Conservation (phyloP, 306 rosid species). For the Casuarina glauca region DNA sequence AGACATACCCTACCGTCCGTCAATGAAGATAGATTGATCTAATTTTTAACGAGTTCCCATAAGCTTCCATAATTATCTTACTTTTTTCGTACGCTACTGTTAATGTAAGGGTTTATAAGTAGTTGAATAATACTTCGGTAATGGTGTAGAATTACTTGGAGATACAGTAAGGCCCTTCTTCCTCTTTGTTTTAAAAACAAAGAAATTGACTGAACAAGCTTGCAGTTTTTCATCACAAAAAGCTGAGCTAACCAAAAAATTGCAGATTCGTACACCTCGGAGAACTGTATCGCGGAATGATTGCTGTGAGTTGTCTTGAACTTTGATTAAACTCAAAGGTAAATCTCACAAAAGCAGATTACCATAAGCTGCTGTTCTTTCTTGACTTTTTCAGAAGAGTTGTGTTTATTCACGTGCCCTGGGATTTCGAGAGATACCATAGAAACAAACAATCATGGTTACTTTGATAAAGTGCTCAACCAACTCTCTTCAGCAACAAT, state of each 20-base stretch:
- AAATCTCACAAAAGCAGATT: conserved; percentile 34
- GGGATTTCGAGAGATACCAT: conserved; percentile 40
- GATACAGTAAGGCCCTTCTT: no score
- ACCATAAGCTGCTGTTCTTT: conserved; percentile 24
- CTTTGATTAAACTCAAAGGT: conserved; percentile 39
- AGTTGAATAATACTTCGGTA: no score
- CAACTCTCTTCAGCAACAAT: conserved; percentile 23
- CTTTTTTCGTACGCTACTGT: no score
- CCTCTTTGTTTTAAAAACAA: no score
- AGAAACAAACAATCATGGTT: conserved; percentile 33
- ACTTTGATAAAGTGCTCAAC: conserved; percentile 25
- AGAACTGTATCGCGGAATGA: conserved; percentile 29
- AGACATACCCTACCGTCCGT: no score
- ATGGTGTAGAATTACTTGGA: no score
- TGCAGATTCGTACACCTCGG: conserved; percentile 34
- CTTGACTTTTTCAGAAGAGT: conserved; percentile 18
- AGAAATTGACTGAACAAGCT: no score
- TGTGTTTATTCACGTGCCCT: conserved; percentile 42
- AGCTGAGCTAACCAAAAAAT: conserved; percentile 1
- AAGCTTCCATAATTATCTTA: no score
- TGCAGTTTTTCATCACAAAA: no score
- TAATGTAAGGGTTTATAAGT: no score
- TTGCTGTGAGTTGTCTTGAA: conserved; percentile 27
- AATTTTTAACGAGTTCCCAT: background rate
- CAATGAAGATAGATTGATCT: background rate